Base-by-base conservation (phyloP, 805 yeast genomes). In the Ogataea corticis region DNA sequence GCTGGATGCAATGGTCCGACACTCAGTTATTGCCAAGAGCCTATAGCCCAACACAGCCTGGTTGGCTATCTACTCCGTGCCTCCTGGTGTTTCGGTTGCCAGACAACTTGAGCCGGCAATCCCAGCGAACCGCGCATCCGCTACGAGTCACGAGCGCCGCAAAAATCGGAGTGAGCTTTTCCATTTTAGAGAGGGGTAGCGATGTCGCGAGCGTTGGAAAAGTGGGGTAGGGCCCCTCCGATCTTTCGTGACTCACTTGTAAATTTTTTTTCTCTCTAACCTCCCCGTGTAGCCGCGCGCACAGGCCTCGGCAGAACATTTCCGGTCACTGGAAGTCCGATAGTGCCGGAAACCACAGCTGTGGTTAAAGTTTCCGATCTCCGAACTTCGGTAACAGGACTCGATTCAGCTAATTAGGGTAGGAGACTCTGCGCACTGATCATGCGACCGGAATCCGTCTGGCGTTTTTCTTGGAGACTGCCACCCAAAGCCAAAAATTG, bases 191-290 rank as follows among this genome's bases (percentile, higher is more conserved):
- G 40, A 37, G 40, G 40, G 40, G 40, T 37, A 37, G 15, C 31
- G 14, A 7, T 4, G 6, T 11, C 31, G 14, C 14, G 31, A n/a
- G 32, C 31, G 15, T 12, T 4, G 25, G 15, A 13, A 28, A 18
- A 37, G 40, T 23, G 40, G 40, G 40, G 40, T 15, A n/a, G 13
- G 16, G 15, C 40, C 40, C 40, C 40, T 37, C 32, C 25, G 15
- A 16, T 37, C 27, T 37, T 37, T 25, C 40, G 40, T 37, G 40
- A 37, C 40, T 37, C 40, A 37, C 25, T 11, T 37, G n/a, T 27
- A 25, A 23, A 27, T 37, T 35, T 25, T 37, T 30, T 37, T 25
- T 35, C 38, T 35, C 38, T 30, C 32, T 28, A 25, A 16, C 25
- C 21, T 32, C 40, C 40, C 31, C 40, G 32, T 37, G 32, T 37